Evolutionary conservation across 768 basidiomycete genomes (phyloP).

Genomic region (Rhodotorula babjevae): DNA sequence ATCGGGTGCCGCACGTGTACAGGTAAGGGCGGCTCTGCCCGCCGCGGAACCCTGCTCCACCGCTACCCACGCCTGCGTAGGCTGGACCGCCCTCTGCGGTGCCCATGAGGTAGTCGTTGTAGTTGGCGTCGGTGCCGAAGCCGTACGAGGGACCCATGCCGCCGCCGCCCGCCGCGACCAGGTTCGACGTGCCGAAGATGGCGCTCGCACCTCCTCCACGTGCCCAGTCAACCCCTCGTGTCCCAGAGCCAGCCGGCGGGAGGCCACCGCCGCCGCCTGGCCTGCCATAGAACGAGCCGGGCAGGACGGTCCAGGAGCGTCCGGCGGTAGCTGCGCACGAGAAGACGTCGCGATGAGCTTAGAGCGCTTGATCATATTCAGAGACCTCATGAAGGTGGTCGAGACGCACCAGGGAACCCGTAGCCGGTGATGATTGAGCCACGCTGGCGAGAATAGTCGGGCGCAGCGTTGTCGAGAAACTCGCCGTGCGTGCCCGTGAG

Average conservation of each 20-base stretch:
- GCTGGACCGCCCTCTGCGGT: neutral
- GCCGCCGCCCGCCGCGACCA: neutral
- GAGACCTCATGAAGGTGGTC: neutral
- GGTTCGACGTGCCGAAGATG: neutral
- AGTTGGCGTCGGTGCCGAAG: neutral
- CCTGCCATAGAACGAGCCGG: neutral
- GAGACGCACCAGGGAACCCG: neutral
- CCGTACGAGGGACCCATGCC: neutral
- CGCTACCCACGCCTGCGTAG: too few species aligned
- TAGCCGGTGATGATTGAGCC: neutral
- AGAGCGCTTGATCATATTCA: neutral
- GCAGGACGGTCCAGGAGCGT: neutral
- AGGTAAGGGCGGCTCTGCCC: too few species aligned
- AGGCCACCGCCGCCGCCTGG: neutral
- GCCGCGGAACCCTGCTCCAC: too few species aligned
- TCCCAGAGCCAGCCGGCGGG: neutral
- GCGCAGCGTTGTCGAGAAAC: neutral
- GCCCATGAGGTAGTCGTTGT: neutral
- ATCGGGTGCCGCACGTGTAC: neutral
- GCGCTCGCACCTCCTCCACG: neutral
- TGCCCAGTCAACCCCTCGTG: neutral
- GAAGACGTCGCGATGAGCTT: too few species aligned
- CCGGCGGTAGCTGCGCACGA: neutral
- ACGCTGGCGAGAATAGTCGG: neutral
- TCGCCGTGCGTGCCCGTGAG: neutral